Evolutionary conservation across 2,329 filamentous ascomycete species (phyloP).

Genomic region (Xylaria digitata): DNA sequence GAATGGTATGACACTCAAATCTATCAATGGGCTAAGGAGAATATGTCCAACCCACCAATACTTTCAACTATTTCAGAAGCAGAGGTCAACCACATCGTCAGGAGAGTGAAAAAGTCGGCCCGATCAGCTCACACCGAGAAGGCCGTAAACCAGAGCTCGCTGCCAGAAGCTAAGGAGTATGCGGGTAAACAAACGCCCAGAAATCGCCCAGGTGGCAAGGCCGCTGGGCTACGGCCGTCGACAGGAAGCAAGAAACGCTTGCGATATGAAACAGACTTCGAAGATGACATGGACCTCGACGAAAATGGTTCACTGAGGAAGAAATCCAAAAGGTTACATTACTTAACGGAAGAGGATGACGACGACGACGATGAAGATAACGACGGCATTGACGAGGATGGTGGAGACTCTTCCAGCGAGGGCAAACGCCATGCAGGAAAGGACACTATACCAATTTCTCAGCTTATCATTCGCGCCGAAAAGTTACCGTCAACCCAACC

Average conservation of each 20-base stretch:
- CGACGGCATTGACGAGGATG: slow-evolving; percentile 35
- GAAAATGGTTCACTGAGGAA: slow-evolving; percentile 47
- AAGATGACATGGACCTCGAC: slow-evolving; percentile 55
- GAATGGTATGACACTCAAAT: slow-evolving; percentile 50
- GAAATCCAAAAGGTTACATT: slow-evolving; percentile 44
- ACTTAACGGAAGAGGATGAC: slow-evolving; percentile 41
- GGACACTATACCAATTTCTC: slow-evolving; percentile 34
- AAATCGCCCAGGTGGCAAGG: slow-evolving; percentile 57
- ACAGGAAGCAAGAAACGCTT: slow-evolving; percentile 59
- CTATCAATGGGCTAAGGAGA: slow-evolving; percentile 48
- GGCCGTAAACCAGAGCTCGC: slow-evolving; percentile 35
- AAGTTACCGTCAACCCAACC: slow-evolving; percentile 61
- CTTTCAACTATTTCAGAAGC: slow-evolving; percentile 46
- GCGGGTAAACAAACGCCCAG: slow-evolving; percentile 42
- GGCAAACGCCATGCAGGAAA: slow-evolving; percentile 49
- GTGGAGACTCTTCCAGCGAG: slow-evolving; percentile 43
- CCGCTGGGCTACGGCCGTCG: slow-evolving; percentile 58
- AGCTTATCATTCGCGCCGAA: slow-evolving; percentile 61
- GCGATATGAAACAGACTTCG: slow-evolving; percentile 47
- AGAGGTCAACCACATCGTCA: slow-evolving; percentile 42
- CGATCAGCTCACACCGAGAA: slow-evolving; percentile 21
- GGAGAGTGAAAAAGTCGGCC: slow-evolving; percentile 44
- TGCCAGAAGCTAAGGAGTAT: slow-evolving; percentile 34
- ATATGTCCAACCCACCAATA: slow-evolving; percentile 44
- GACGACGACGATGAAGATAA: slow-evolving; percentile 41